phyloP scores from a whole-genome alignment of 495 filamentous ascomycete species.

The Penicillium argentinense region DNA sequence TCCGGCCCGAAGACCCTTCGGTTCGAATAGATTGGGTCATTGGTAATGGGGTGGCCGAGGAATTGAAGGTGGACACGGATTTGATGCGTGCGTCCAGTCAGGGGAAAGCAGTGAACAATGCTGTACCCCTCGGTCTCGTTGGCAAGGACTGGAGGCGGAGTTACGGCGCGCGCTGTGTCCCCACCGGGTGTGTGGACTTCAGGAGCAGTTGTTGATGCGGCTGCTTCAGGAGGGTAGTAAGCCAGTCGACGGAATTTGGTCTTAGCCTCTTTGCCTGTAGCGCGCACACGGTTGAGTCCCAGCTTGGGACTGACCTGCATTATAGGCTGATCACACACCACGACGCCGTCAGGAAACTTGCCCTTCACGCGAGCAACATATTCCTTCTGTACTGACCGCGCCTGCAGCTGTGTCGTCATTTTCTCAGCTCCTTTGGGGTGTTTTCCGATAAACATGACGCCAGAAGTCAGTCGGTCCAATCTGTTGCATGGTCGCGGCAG shows the following conservation, averaged over 20 bases:
- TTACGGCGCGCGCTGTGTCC: conserved; percentile 36
- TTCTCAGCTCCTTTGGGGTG: conserved; percentile 73
- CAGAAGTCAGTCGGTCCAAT: conserved; percentile 90
- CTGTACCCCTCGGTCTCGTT: conserved; percentile 71
- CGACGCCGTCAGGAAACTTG: conserved; percentile 75
- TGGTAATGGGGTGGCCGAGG: conserved; percentile 89
- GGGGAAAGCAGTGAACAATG: conserved; percentile 88
- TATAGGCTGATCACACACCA: conserved; percentile 90
- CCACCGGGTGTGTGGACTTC: conserved; percentile 22
- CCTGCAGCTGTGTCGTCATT: conserved; percentile 68
- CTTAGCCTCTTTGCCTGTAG: conserved; percentile 83
- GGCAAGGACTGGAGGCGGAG: conserved; percentile 26
- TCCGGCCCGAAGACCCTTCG: conserved; percentile 82
- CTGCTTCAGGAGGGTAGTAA: conserved; percentile 66
- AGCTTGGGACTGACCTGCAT: conserved; percentile 93
- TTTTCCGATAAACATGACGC: conserved; percentile 97
- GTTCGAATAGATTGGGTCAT: conserved; percentile 97
- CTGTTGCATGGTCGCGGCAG: conserved; percentile 85
- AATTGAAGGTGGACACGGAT: conserved; percentile 93
- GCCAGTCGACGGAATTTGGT: conserved; percentile 89
- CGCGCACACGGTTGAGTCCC: conserved; percentile 87
- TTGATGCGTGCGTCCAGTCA: conserved; percentile 94
- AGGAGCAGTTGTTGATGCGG: conserved; percentile 7
- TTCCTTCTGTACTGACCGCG: conserved; percentile 83
- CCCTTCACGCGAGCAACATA: conserved; percentile 91